phyloP scores from a whole-genome alignment of 345 rosid genomes.

The Pistacia vera region DNA sequence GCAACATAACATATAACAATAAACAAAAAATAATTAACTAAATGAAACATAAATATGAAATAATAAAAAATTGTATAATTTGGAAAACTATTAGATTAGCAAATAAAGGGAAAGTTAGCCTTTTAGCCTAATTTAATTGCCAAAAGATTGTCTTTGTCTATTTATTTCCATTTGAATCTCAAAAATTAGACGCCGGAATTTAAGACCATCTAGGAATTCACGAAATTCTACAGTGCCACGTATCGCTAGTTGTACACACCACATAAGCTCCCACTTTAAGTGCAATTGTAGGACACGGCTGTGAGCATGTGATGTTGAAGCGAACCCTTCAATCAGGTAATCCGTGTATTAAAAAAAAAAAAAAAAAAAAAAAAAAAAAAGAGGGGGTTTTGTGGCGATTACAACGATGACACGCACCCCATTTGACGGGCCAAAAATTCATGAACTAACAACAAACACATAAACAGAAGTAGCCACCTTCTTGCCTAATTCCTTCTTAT shows the following conservation, averaged over 20 bases:
- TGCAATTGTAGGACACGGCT: background rate
- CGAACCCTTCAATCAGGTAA: background rate
- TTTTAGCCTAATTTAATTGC: background rate
- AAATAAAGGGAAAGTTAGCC: too few species aligned
- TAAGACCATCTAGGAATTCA: background rate
- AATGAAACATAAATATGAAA: too few species aligned
- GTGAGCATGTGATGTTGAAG: background rate
- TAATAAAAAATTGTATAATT: too few species aligned
- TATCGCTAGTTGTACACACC: too few species aligned
- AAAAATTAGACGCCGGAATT: background rate
- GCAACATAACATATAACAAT: too few species aligned
- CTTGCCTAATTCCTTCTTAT: background rate
- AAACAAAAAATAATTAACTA: too few species aligned
- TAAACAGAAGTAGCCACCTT: background rate
- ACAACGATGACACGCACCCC: slow-evolving; percentile 41
- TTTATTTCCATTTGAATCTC: background rate
- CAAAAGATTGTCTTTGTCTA: background rate
- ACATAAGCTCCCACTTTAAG: too few species aligned
- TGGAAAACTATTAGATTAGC: too few species aligned
- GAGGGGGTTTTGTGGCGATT: slow-evolving; percentile 27
- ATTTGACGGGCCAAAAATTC: slow-evolving; percentile 36
- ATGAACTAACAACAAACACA: background rate
- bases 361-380: background rate
- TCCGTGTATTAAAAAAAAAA: background rate
- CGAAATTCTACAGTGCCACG: background rate